Evolutionary conservation across 805 yeast genomes (phyloP), one percentile per base, ranked within the genome.

Genomic region (Blastobotrys muscicola): DNA sequence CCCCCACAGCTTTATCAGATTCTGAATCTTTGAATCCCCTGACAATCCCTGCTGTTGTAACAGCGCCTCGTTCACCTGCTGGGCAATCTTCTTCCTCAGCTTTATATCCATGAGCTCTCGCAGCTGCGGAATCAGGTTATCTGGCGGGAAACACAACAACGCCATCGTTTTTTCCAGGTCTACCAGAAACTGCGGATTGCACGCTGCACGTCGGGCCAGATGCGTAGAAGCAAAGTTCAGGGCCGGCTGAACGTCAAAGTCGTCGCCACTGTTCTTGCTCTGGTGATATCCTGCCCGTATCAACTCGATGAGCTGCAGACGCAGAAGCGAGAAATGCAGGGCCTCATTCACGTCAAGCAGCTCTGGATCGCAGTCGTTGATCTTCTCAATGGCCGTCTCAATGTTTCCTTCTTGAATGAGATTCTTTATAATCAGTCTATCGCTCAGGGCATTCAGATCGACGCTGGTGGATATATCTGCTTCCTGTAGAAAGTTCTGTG

Each of bases 101-200:
- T 78, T 69, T 35, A 80, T 61, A 48, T 82, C 77, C 57, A 82
- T 69, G 34, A 85, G 62, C 15, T 66, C 66, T 37, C 72, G 65
- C 49, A 85, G 62, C 48, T 74, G 75, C 12, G 62, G 59, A 2
- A 56, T 56, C 32, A 63, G 46, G 26, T 51, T 55, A 11, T 52
- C 57, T 14, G 58, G 57, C 1, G 76, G 71, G 48, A 71, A 72
- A 33, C 77, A 76, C 32, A 87, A 64, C 47, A 87, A 67, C 15
- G 94, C 85, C 92, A 87, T 84, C 2, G 94, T 79, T 36, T 80
- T 67, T 57, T 89, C 95, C 48, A 87, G 64, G 50, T 85, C 90
- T 43, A 75, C 74, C 61, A 86, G 69, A 47, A 82, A 76, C 45
- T 67, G 67, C 4, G 65, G 59, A 49, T 66, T 66, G 36, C 16